phyloP scores from a whole-genome alignment of 176 grass and related monocot species.

The Carex pumila region DNA sequence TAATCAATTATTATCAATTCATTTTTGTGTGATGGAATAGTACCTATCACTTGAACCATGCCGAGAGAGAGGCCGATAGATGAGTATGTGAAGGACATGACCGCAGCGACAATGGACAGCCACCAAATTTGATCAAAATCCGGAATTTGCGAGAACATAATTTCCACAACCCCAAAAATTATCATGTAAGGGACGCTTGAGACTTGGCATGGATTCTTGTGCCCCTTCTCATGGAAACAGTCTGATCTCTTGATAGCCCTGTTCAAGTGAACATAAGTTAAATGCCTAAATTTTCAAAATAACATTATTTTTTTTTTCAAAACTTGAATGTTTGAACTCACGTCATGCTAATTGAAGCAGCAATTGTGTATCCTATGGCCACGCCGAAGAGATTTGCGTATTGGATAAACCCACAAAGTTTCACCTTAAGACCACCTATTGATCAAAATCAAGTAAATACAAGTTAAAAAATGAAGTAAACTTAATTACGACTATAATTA shows the following conservation, averaged over 20 bases:
- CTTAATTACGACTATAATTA: neutral
- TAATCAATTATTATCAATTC: neutral
- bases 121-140: slow-evolving; percentile 68
- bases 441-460: neutral
- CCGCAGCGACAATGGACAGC: slow-evolving; percentile 57
- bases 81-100: slow-evolving; percentile 72
- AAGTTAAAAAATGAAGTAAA: neutral
- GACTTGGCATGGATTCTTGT: slow-evolving; percentile 32
- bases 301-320: neutral
- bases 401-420: slow-evolving; percentile 61
- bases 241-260: slow-evolving; percentile 45
- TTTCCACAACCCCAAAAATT: slow-evolving; percentile 39
- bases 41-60: slow-evolving; percentile 40
- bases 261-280: slow-evolving; percentile 9
- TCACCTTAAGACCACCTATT: slow-evolving; percentile 19
- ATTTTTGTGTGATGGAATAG: neutral
- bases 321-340: slow-evolving; percentile 13
- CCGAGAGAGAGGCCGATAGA: slow-evolving; percentile 52
- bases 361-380: slow-evolving; percentile 84
- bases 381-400: slow-evolving; percentile 66
- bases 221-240: slow-evolving; percentile 59
- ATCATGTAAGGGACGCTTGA: slow-evolving; percentile 57
- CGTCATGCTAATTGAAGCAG: slow-evolving; percentile 68
- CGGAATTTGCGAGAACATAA: slow-evolving; percentile 60
- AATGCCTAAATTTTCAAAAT: neutral